Base-by-base conservation (phyloP, 345 rosid genomes). In the Ceriops tagal region DNA sequence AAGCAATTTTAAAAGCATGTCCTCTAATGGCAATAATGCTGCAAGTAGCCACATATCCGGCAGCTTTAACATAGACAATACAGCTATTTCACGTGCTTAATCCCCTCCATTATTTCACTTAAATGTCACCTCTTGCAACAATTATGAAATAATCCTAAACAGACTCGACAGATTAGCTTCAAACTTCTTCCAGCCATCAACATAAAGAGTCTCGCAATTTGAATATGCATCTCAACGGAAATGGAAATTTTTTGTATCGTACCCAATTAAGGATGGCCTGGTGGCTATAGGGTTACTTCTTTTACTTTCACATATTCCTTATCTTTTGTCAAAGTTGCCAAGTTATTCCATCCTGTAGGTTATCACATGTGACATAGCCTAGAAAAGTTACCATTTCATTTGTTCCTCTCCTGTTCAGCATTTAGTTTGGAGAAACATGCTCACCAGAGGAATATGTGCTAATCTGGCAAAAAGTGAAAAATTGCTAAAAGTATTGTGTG, bases 301-400 rank as follows among this genome's bases (percentile, higher is more conserved):
- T 78, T 73, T 46, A 56, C 80, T 78, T 78, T 73, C 27, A 69
- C 61, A 58, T 43, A 63, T 70, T 69, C 62, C 35, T 8, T 32
- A 55, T 69, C 74, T 64, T 78, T 78, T 19, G 67, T 53, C 43
- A 75, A 78, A 78, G 78, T 63, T 66, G 32, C 21, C 19, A 43
- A 69, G 4, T 71, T 70, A 49, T 72, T 75, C 77, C 68, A 65
- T 61, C 26, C 28, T 35, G 51, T 1, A 24, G 20, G 15, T 43
- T 47, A 61, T 46, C 68, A 55, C 65, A 46, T 53, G 46, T 37
- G 55, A 32, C 61, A 56, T 15, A 18, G 21, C 39, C 24, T n/a
- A 32, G 65, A 59, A 31, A 34, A 26, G 34, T 18, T 18, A 28
- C 37, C 19, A 22, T 28, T 35, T 31, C 21, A 4, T 62, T 68